phyloP scores from a whole-genome alignment of 208 protist genomes.

The Leishmania tarentolae region DNA sequence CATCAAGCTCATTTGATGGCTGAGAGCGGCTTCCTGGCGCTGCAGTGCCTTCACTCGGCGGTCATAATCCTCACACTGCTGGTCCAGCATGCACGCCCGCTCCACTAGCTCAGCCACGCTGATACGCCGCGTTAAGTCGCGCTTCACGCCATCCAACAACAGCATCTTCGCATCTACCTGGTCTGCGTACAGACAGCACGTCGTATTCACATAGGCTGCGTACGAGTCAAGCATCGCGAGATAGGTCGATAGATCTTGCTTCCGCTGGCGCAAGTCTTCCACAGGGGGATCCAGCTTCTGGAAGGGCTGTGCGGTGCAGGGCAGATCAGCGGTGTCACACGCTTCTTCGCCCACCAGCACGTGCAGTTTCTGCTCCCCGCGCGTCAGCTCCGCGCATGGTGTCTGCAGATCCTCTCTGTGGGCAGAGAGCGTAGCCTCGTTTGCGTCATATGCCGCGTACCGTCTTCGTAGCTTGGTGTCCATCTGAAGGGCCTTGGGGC shows the following conservation, averaged over 20 bases:
- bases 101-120: background rate
- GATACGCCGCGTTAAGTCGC: background rate
- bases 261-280: background rate
- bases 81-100: background rate
- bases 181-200: constrained; percentile 9
- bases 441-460: background rate
- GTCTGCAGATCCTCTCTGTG: background rate
- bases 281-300: background rate
- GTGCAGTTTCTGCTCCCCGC: constrained; percentile 1
- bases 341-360: background rate
- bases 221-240: background rate
- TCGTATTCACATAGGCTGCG: background rate
- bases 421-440: background rate
- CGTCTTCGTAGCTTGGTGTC: background rate
- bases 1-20: background rate
- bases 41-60: background rate
- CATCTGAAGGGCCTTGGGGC: background rate
- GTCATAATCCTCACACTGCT: background rate
- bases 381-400: constrained; percentile 12
- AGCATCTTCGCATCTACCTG: constrained; percentile 6
- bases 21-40: constrained; percentile 1
- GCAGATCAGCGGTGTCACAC: constrained; percentile 1
- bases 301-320: background rate
- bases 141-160: background rate
- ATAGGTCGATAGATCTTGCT: background rate